Evolutionary conservation across 192 early-diverging fungal species (phyloP).

Genomic region (Linderina pennispora): DNA sequence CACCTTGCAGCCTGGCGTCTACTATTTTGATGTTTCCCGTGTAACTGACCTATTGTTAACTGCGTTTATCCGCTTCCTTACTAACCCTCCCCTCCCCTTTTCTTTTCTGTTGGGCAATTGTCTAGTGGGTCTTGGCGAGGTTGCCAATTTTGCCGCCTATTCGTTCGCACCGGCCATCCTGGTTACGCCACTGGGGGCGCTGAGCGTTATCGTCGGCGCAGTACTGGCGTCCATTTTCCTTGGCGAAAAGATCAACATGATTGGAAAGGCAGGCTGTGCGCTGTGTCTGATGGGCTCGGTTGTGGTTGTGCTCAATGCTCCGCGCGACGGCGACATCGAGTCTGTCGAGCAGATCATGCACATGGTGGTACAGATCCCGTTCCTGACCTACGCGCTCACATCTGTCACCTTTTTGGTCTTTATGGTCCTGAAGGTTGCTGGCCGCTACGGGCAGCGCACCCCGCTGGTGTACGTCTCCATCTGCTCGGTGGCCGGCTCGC

Average conservation of each 20-base stretch:
- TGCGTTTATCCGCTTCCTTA: too few relatives aligned
- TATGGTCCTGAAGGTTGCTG: slow-evolving; percentile 80
- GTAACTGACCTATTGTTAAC: too few relatives aligned
- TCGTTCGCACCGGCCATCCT: slow-evolving; percentile 94
- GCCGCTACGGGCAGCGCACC: slow-evolving; percentile 68
- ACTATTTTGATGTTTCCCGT: too few relatives aligned
- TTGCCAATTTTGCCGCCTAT: slow-evolving; percentile 94
- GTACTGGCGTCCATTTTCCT: slow-evolving; percentile 84
- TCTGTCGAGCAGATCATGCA: slow-evolving; percentile 80
- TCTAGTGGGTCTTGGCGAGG: slow-evolving; percentile 86
- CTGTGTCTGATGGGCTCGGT: slow-evolving; percentile 86
- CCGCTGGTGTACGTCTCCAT: slow-evolving; percentile 91
- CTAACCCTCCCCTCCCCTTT: not conserved
- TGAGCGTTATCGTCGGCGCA: slow-evolving; percentile 84
- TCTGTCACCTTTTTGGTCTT: slow-evolving; percentile 59
- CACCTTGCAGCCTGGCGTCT: too few relatives aligned
- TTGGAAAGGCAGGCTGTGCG: slow-evolving; percentile 85
- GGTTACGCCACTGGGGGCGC: slow-evolving; percentile 89
- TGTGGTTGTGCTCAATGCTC: slow-evolving; percentile 80
- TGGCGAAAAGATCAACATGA: slow-evolving; percentile 73
- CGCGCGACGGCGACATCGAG: slow-evolving; percentile 72
- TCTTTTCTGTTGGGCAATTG: not conserved
- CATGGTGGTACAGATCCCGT: slow-evolving; percentile 74
- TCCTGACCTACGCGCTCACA: slow-evolving; percentile 70
- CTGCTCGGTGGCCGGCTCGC: slow-evolving; percentile 93